Percentiles rank a stretch among this genome's conserved stretches.
Conservation (phyloP, 2,329 filamentous ascomycete genomes). For the Zymoseptoria ardabiliae region DNA sequence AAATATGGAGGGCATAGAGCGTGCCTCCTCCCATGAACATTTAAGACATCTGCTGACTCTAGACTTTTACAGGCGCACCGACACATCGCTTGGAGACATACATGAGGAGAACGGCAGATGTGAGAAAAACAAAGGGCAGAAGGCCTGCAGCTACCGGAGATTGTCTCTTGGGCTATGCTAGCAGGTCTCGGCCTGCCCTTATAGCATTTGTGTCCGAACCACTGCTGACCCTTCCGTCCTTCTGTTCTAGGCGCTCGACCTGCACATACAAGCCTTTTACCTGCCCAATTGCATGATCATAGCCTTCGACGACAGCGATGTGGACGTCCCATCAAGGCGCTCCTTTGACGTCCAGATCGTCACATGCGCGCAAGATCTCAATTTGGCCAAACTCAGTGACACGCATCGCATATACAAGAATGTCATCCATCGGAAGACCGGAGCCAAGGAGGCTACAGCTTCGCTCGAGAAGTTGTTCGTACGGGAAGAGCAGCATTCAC, state of each 20-base stretch:
- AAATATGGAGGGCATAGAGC: background rate
- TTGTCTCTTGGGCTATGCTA: too few relatives aligned
- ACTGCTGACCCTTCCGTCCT: too few relatives aligned
- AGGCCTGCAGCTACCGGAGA: too few relatives aligned
- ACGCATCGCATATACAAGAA: conserved; percentile 72
- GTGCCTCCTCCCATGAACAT: too few relatives aligned
- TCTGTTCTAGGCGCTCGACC: conserved; percentile 54
- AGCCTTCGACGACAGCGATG: conserved; percentile 65
- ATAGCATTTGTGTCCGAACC: too few relatives aligned
- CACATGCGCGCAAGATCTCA: conserved; percentile 58
- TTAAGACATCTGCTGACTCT: too few relatives aligned
- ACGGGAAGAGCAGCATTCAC: conserved; percentile 47
- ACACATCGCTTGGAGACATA: conserved; percentile 89
- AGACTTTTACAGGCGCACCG: conserved; percentile 51
- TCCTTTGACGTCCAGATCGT: conserved; percentile 72
- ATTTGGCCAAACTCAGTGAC: conserved; percentile 66
- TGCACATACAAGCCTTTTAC: conserved; percentile 90
- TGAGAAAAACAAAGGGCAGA: too few relatives aligned
- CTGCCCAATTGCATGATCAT: conserved; percentile 90
- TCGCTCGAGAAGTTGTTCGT: conserved; percentile 56
- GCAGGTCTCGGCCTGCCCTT: too few relatives aligned
- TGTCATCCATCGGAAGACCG: conserved; percentile 65
- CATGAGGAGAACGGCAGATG: conserved; percentile 76
- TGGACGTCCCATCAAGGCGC: conserved; percentile 44
- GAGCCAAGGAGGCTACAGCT: conserved; percentile 60